Conservation (phyloP, 164 flowering plant genomes). For the Stephania yunnanensis region DNA sequence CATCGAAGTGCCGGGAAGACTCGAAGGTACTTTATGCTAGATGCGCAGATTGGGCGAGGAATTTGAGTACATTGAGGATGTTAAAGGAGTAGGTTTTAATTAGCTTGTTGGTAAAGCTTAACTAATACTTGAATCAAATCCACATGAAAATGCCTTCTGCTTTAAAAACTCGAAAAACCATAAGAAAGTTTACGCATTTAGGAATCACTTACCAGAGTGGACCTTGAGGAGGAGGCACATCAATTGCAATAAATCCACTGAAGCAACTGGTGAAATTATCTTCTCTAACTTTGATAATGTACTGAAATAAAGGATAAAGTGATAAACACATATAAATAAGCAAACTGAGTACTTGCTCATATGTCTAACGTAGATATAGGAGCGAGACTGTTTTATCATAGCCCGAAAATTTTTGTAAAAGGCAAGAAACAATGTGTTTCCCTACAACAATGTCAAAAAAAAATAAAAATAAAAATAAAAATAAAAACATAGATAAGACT, state of each 20-base stretch:
- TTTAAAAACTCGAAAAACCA: background rate
- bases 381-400: no score
- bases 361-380: no score
- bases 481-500: no score
- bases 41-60: no score
- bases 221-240: constrained; percentile 65
- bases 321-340: background rate
- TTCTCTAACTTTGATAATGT: constrained; percentile 50
- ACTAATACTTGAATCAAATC: background rate
- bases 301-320: constrained; percentile 28
- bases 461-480: no score
- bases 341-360: background rate
- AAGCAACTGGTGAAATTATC: constrained; percentile 41
- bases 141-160: background rate
- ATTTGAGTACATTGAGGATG: no score
- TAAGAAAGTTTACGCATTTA: no score
- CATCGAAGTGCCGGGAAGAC: background rate
- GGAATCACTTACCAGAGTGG: constrained; percentile 47
- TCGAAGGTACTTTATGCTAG: no score
- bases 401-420: no score
- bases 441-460: no score
- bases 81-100: no score
- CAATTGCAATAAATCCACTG: constrained; percentile 62
- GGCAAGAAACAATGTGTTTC: no score
- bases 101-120: background rate